Evolutionary conservation across 2,329 filamentous ascomycete species (phyloP), one percentile per base, ranked within the genome.

Genomic region (Chrysosporium queenslandicum): DNA sequence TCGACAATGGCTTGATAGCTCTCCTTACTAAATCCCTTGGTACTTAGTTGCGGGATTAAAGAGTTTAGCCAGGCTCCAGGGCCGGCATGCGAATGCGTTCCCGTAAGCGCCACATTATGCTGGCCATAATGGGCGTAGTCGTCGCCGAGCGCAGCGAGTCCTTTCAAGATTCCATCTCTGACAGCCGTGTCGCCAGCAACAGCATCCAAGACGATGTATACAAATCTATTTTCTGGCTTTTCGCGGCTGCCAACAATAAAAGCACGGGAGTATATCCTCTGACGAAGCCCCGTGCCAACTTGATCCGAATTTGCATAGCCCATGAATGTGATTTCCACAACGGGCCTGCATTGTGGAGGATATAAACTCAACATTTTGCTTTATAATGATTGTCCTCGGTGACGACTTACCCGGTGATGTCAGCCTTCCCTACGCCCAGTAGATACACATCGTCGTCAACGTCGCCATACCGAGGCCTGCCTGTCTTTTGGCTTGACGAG

Each of bases 1-100:
- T 92, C 82, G 0, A 97, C 88, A 56, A 97, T 88, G 25, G 91
- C 89, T 58, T 83, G 78, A 63, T 94, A 94, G 61, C 87, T 94
- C 67, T 94, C 86, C 62, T 82, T 81, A 68, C 88, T 79, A 61
- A 95, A 96, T 0, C 91, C 91, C 54, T 85, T 77, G 62, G 83
- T 90, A 0, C 91, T 92, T 58, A 97, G 85, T 64, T 96, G 90
- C 6, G 90, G 91, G 4, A 96, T 75, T 8, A 97, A 77, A 64
- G 96, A 97, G 69, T 97, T 97, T 65, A 94, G 76, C 88, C 89
- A 97, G 4, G 86, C 91, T 1, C 86, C 91, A 0, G 91, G 90
- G 0, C 90, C 91, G 21, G 89, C 84, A 70, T 97, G 91, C 23
- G 87, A 92, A 67, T 97, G 91, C 0, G 91, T 97, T 50, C 90